A percentile compares a stretch with the other conserved stretches of the same genome.
These are phyloP conservation scores for Pseudonitzschia delicatissima DNA, from an alignment of 108 stramenopile species.

Conservation along the genomic window DNA sequence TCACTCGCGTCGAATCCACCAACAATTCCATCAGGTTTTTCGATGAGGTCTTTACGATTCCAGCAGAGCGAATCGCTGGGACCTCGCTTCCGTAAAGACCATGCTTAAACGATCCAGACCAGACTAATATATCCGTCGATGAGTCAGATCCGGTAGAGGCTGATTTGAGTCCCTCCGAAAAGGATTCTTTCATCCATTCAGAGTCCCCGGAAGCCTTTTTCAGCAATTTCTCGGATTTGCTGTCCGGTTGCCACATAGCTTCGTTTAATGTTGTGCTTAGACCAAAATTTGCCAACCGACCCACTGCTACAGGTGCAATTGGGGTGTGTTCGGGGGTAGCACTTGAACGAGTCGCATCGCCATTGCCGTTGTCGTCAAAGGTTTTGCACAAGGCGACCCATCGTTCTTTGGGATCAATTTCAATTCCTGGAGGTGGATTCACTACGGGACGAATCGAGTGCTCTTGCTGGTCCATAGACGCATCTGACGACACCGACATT, in stretches of 20 bases:
- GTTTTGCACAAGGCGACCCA: conserved; percentile 58
- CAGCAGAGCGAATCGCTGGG: conserved; percentile 63
- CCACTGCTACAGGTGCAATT: conserved; percentile 56
- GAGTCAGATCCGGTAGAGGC: neutral
- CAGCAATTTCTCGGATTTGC: conserved; percentile 39
- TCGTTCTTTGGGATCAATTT: conserved; percentile 54
- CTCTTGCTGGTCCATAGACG: conserved; percentile 14
- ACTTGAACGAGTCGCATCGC: conserved; percentile 21
- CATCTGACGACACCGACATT: conserved; percentile 7
- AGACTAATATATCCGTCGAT: conserved; percentile 46
- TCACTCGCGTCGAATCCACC: conserved; percentile 64
- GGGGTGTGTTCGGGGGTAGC: conserved; percentile 55
- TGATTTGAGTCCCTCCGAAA: conserved; percentile 15
- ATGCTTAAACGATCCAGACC: conserved; percentile 60
- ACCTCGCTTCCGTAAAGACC: conserved; percentile 71
- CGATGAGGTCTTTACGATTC: conserved; percentile 53
- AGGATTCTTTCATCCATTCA: conserved; percentile 28
- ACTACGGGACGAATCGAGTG: conserved; percentile 50
- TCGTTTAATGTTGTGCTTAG: conserved; percentile 41
- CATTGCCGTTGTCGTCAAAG: neutral
- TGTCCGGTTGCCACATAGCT: conserved; percentile 57
- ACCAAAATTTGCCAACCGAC: conserved; percentile 49
- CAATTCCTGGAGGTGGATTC: conserved; percentile 60
- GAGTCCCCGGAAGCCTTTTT: conserved; percentile 7
- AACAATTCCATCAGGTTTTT: conserved; percentile 61